Evolutionary conservation across 208 protist genomes (phyloP).

Genomic region (Leishmania turanica): DNA sequence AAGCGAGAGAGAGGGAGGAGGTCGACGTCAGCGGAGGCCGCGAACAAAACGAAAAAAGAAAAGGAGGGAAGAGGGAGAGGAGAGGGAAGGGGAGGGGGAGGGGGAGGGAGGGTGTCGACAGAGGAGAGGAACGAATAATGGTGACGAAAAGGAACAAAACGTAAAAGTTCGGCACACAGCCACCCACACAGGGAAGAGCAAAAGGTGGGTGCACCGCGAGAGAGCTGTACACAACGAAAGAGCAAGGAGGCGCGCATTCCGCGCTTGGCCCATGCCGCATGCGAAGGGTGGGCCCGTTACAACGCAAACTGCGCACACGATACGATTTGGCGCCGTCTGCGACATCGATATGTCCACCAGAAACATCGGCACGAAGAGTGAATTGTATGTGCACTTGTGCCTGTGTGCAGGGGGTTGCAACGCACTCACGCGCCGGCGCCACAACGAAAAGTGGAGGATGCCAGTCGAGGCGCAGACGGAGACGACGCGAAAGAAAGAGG

Average conservation of each 20-base stretch:
- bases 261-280: not conserved
- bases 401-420: not conserved
- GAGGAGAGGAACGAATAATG: not conserved
- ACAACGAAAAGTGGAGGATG: not conserved
- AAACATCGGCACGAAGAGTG: not conserved
- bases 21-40: not conserved
- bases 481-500: not conserved
- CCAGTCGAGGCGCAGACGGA: not conserved
- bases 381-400: not conserved
- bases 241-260: not conserved
- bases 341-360: not conserved
- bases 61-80: too few relatives aligned
- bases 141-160: not conserved
- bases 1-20: too few relatives aligned
- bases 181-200: not conserved
- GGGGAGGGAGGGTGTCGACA: too few relatives aligned
- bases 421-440: not conserved
- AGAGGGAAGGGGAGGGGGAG: too few relatives aligned
- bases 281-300: not conserved
- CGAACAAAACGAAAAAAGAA: not conserved
- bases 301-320: not conserved
- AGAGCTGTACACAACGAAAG: not conserved
- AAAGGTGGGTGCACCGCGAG: not conserved
- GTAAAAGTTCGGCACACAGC: not conserved
- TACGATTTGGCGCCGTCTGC: not conserved